Conservation (phyloP, 2,329 filamentous ascomycete species). For the Fusarium sp. region DNA sequence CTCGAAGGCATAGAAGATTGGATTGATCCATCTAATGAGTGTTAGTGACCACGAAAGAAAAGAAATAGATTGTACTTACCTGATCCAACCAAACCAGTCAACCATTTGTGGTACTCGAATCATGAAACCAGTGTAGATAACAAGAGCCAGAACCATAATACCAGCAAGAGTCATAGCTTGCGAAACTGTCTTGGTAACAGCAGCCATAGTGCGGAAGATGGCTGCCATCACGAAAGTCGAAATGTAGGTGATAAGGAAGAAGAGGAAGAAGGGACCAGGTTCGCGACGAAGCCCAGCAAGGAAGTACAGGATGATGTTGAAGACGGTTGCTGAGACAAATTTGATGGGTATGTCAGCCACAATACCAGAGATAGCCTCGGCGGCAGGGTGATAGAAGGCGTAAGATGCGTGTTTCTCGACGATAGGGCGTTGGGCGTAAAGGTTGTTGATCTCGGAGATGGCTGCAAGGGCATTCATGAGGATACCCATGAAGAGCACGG, state of each 20-base stretch:
- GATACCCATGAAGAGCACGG: constrained; percentile 69
- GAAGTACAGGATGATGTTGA: constrained; percentile 70
- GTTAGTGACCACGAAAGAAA: not conserved
- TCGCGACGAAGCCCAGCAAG: constrained; percentile 64
- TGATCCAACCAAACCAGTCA: constrained; percentile 78
- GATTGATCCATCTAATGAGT: constrained; percentile 76
- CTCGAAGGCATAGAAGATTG: constrained; percentile 80
- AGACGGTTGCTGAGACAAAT: constrained; percentile 60
- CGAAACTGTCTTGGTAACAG: constrained; percentile 73
- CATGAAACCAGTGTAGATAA: constrained; percentile 44
- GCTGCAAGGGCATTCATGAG: constrained; percentile 68
- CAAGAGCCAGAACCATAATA: constrained; percentile 66
- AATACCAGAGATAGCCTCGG: constrained; percentile 66
- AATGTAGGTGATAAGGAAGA: constrained; percentile 75
- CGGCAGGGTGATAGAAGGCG: constrained; percentile 62
- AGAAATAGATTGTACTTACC: not conserved
- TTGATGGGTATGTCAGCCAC: constrained; percentile 68
- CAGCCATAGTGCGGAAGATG: constrained; percentile 79
- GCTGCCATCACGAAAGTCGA: constrained; percentile 79
- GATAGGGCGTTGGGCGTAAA: constrained; percentile 59
- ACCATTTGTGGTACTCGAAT: constrained; percentile 56
- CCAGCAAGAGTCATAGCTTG: constrained; percentile 66
- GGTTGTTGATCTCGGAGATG: constrained; percentile 63
- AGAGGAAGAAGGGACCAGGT: constrained; percentile 79
- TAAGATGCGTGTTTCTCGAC: constrained; percentile 62